Percentiles rank a stretch among this genome's conserved stretches.
Evolutionary conservation across 257 asterid species (phyloP).

Genomic region (Plantago ovata): DNA sequence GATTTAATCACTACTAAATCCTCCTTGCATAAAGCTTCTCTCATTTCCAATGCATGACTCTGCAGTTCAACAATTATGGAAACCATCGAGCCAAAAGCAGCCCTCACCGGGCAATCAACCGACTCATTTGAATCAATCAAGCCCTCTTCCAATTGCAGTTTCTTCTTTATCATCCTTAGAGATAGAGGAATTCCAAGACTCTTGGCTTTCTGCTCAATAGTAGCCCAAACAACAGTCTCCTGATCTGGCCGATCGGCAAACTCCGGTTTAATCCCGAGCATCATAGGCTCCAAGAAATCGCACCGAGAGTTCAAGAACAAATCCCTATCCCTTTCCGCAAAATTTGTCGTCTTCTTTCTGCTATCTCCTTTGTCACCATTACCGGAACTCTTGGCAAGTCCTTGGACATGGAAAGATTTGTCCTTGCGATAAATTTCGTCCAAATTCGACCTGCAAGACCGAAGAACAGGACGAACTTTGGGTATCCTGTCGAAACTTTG

Average conservation of each 20-base stretch:
- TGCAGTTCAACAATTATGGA: conserved; percentile 70
- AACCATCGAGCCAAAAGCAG: conserved; percentile 75
- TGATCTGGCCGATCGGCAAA: conserved; percentile 67
- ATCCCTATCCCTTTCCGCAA: conserved; percentile 23
- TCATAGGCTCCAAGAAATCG: conserved; percentile 73
- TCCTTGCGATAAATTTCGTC: conserved; percentile 33
- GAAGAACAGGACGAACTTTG: conserved; percentile 22
- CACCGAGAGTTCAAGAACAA: conserved; percentile 38
- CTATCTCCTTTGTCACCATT: conserved; percentile 19
- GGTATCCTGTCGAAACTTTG: conserved; percentile 24
- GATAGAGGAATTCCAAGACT: conserved; percentile 69
- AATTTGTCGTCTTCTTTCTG: conserved; percentile 25
- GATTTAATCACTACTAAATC: conserved; percentile 44
- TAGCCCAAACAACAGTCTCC: conserved; percentile 41
- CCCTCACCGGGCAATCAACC: conserved; percentile 42
- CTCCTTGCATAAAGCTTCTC: conserved; percentile 54
- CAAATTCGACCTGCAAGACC: conserved; percentile 39
- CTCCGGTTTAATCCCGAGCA: conserved; percentile 78
- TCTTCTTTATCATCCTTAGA: conserved; percentile 77
- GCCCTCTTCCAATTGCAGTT: conserved; percentile 39
- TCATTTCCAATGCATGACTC: conserved; percentile 60
- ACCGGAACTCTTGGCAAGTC: conserved; percentile 20
- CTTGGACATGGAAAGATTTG: conserved; percentile 17
- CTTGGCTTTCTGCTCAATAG: conserved; percentile 68
- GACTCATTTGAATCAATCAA: conserved; percentile 25